These are phyloP conservation scores for Trichaptum fuscoviolaceum DNA, from an alignment of 768 basidiomycete species.

Conservation along the genomic window DNA sequence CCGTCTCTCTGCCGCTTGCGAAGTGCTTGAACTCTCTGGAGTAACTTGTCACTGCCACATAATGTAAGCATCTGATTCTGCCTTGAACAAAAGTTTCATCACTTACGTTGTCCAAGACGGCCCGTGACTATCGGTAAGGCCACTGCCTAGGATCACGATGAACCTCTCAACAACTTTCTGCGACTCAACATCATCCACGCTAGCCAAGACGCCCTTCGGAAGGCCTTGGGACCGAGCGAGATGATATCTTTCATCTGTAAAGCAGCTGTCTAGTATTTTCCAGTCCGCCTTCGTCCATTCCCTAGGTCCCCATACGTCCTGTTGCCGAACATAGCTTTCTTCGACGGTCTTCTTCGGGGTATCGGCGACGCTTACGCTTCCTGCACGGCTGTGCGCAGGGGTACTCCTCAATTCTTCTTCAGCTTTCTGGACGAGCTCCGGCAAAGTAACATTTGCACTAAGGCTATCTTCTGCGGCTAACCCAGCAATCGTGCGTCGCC, in stretches of 20 bases:
- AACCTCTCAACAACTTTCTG: constrained; percentile 62
- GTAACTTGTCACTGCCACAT: constrained; percentile 42
- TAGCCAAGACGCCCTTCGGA: constrained; percentile 36
- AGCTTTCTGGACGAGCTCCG: constrained; percentile 52
- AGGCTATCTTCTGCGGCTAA: constrained; percentile 28
- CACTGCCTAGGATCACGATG: constrained; percentile 42
- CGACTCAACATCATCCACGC: constrained; percentile 46
- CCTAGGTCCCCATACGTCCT: constrained; percentile 7
- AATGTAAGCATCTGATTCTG: constrained; percentile 8
- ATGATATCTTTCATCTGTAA: constrained; percentile 63
- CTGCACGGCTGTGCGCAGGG: neutral
- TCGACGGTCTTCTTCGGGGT: neutral
- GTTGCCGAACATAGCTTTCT: neutral
- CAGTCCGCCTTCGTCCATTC: constrained; percentile 75
- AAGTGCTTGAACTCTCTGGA: constrained; percentile 48
- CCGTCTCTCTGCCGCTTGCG: constrained; percentile 56
- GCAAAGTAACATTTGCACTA: constrained; percentile 43
- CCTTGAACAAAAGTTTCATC: neutral
- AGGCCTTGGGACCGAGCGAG: constrained; percentile 30
- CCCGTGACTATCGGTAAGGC: constrained; percentile 35
- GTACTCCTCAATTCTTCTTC: constrained; percentile 39
- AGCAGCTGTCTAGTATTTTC: constrained; percentile 74
- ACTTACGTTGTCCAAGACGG: constrained; percentile 56
- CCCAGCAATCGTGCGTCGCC: neutral
- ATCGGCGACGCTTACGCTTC: neutral